Base-by-base conservation (phyloP, 345 rosid species). In the Moringa oleifera region DNA sequence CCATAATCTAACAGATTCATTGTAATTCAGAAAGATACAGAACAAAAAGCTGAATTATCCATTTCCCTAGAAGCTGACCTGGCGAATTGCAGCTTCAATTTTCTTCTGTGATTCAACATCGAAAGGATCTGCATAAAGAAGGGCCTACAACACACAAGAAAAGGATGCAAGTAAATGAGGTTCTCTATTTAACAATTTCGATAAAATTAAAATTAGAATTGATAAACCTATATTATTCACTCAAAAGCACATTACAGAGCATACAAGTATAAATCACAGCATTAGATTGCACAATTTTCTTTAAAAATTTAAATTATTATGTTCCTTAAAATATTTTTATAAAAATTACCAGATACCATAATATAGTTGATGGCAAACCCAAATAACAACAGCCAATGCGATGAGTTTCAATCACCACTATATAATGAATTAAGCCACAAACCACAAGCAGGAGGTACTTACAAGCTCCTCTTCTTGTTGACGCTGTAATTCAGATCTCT, bases 51-150 rank as follows among this genome's bases (percentile, higher is more conserved):
- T 11, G 6, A 16, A 16, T 1, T 41, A 4, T 41, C 6, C 47
- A 41, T 41, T 41, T 7, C 12, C 17, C 47, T 11, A 11, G 12
- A 41, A 7, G 47, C 47, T 59, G 59, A 90, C 99, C 95, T 94
- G 99, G 8, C 82, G 90, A 73, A 94, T 94, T 69, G 96, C 88
- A 71, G 92, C 99, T 87, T 94, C 99, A 24, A 94, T 90, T 82
- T 90, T 94, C 85, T 69, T 90, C 67, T 94, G 99, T 58, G 97
- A 91, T 72, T 94, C 99, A 63, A 88, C 88, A 62, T 90, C 97
- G 78, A 94, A 90, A 66, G 99, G 99, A 83, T 94, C 99, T 19
- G 99, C 99, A 68, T 84, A 53, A 41, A 87, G 85, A 68, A 94
- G 97, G 45, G 91, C 97, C 99, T 90, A 67, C 25, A 23, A 46